A percentile compares a stretch with the other conserved stretches of the same genome.
Evolutionary conservation across 2,329 filamentous ascomycete species (phyloP).

Genomic region (Alternaria hordeiaustralica): DNA sequence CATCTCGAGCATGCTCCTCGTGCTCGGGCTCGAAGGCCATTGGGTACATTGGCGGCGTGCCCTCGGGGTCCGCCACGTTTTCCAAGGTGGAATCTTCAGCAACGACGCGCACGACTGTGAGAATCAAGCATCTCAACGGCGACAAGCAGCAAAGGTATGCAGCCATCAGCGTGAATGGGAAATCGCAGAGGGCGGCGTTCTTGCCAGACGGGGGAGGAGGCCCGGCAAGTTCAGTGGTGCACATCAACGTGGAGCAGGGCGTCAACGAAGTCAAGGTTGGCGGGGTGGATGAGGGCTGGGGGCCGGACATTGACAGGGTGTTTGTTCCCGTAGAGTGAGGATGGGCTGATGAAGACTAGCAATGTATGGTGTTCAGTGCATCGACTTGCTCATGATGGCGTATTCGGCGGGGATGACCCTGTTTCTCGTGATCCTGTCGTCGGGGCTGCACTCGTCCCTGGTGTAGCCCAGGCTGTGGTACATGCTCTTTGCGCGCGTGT

Average conservation of each 20-base stretch:
- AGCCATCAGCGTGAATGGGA: constrained; percentile 63
- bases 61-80: constrained; percentile 62
- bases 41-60: constrained; percentile 53
- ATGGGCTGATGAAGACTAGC: neutral
- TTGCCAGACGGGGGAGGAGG: constrained; percentile 57
- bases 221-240: constrained; percentile 56
- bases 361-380: neutral
- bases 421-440: constrained; percentile 46
- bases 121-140: constrained; percentile 64
- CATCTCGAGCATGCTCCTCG: constrained; percentile 55
- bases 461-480: constrained; percentile 66
- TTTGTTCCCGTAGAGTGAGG: constrained; percentile 55
- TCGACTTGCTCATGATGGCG: constrained; percentile 36
- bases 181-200: constrained; percentile 60
- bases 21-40: constrained; percentile 60
- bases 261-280: constrained; percentile 59
- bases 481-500: constrained; percentile 63
- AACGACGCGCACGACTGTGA: constrained; percentile 58
- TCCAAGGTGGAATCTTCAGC: constrained; percentile 53
- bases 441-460: constrained; percentile 61
- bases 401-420: constrained; percentile 33
- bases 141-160: constrained; percentile 61
- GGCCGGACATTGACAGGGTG: constrained; percentile 62
- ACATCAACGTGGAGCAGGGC: constrained; percentile 57
- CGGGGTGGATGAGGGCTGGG: constrained; percentile 52